These are phyloP conservation scores for Crithidia expoeki DNA, from an alignment of 208 protist species.

Conservation along the genomic window DNA sequence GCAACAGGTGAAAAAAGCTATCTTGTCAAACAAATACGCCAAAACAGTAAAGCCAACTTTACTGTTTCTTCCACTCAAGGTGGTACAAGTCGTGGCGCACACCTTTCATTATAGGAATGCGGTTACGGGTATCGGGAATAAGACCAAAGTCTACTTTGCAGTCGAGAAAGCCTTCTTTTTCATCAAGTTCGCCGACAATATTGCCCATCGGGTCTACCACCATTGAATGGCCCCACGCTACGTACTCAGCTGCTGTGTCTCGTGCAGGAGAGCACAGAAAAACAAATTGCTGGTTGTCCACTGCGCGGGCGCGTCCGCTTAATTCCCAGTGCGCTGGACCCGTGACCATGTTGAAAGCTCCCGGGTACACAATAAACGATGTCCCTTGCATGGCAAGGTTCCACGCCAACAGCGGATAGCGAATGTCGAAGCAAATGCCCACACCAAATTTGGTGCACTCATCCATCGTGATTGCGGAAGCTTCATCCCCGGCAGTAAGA, in stretches of 20 bases:
- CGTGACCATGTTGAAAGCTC: constrained; percentile 99
- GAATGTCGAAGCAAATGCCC: constrained; percentile 99
- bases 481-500: constrained; percentile 88
- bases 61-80: constrained; percentile 56
- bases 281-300: constrained; percentile 97
- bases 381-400: constrained; percentile 74
- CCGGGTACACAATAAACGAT: constrained; percentile 95
- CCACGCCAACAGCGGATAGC: constrained; percentile 95
- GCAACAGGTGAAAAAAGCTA: no score
- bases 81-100: constrained; percentile 80
- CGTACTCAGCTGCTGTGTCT: constrained; percentile 85
- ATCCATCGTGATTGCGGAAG: constrained; percentile 45
- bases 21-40: no score
- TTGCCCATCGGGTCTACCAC: constrained; percentile 93
- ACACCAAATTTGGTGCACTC: constrained; percentile 91
- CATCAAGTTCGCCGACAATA: constrained; percentile 66
- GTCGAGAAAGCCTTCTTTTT: constrained; percentile 68
- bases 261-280: constrained; percentile 95
- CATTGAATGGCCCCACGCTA: constrained; percentile 97
- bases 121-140: constrained; percentile 43
- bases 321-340: constrained; percentile 98
- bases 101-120: constrained; percentile 84
- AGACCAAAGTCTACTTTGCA: constrained; percentile 67
- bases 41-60: neutral
- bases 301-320: constrained; percentile 82